phyloP scores from a whole-genome alignment of 257 asterid genomes.

The Solanum peruvianum region DNA sequence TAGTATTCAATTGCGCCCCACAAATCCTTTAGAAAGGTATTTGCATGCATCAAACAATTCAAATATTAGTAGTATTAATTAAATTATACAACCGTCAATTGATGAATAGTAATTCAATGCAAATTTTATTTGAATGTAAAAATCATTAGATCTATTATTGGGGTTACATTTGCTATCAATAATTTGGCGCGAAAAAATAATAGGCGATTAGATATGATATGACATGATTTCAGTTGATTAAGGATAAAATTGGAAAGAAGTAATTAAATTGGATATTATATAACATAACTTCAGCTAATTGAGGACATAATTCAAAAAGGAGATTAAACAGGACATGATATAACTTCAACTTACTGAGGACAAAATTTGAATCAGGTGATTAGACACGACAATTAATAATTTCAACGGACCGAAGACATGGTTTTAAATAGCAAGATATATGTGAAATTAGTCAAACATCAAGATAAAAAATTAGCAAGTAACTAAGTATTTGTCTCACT shows the following conservation, averaged over 20 bases:
- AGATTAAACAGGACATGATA: neutral
- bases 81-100: neutral
- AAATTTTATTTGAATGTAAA: neutral
- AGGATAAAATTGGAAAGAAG: neutral
- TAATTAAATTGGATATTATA: too few relatives aligned
- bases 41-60: neutral
- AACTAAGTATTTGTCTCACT: too few relatives aligned
- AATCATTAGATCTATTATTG: neutral
- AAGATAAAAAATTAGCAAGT: neutral
- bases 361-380: too few relatives aligned
- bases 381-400: too few relatives aligned
- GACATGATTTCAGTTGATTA: neutral
- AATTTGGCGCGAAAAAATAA: neutral
- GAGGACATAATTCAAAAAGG: neutral
- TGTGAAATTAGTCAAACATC: rapidly evolving
- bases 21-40: neutral
- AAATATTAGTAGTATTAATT: neutral
- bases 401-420: rapidly evolving
- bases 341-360: rapidly evolving
- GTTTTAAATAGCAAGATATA: too few relatives aligned
- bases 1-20: neutral
- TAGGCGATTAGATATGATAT: neutral
- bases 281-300: neutral
- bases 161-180: neutral
- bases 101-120: neutral